phyloP scores from a whole-genome alignment of 2,329 filamentous ascomycete genomes.

The Colletotrichum magnum region DNA sequence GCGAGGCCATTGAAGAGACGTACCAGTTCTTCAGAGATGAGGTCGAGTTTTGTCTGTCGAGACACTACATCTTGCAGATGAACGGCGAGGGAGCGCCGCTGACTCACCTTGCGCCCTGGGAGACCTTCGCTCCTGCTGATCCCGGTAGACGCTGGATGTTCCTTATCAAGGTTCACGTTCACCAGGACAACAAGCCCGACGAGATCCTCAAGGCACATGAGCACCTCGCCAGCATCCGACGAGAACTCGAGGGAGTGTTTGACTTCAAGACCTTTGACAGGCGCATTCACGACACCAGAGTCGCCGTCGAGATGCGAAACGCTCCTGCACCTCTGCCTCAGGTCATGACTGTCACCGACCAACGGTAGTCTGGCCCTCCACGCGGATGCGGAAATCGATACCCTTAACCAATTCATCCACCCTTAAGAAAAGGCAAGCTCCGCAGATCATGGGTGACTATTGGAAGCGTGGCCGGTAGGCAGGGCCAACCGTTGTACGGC shows the following conservation, averaged over 20 bases:
- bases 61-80: conserved; percentile 59
- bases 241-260: conserved; percentile 66
- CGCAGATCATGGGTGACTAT: too few relatives aligned
- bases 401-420: not conserved
- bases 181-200: conserved; percentile 70
- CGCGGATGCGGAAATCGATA: not conserved
- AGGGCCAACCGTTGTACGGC: too few relatives aligned
- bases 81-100: conserved; percentile 52
- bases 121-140: conserved; percentile 63
- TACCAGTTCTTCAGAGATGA: conserved; percentile 68
- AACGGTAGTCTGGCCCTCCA: conserved; percentile 21
- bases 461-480: too few relatives aligned
- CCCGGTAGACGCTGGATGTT: conserved; percentile 68
- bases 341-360: conserved; percentile 42
- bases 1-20: conserved; percentile 67
- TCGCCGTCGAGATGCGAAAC: conserved; percentile 54
- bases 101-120: conserved; percentile 60
- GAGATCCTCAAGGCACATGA: conserved; percentile 69
- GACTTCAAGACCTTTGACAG: conserved; percentile 67
- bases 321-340: conserved; percentile 51
- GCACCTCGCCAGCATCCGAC: conserved; percentile 61
- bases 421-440: too few relatives aligned
- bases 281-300: conserved; percentile 66
- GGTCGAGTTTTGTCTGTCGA: conserved; percentile 66
- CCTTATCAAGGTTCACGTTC: conserved; percentile 66